phyloP scores from a whole-genome alignment of 192 early-diverging fungal genomes.

The Gryganskiella cystojenkinii region DNA sequence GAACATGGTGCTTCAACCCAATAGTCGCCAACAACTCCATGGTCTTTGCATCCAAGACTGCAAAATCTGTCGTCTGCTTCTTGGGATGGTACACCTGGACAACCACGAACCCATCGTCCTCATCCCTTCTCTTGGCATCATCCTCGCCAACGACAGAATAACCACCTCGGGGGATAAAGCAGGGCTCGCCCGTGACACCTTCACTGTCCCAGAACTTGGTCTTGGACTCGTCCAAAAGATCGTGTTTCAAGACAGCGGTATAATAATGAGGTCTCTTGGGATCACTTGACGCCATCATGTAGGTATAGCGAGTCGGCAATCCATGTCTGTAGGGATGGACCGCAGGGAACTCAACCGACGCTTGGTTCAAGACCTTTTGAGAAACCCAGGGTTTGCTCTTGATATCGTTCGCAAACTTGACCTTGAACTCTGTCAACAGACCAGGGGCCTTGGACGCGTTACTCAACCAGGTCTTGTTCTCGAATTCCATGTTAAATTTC shows the following conservation, averaged over 20 bases:
- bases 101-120: conserved; percentile 47
- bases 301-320: conserved; percentile 35
- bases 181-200: conserved; percentile 47
- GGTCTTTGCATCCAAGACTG: conserved; percentile 36
- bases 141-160: conserved; percentile 26
- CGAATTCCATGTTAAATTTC: conserved; percentile 51
- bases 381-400: conserved; percentile 5
- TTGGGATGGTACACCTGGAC: conserved; percentile 46
- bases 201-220: conserved; percentile 51
- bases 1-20: conserved; percentile 47
- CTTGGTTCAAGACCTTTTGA: conserved; percentile 31
- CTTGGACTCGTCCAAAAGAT: conserved; percentile 16
- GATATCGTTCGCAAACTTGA: conserved; percentile 7
- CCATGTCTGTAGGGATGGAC: conserved; percentile 51
- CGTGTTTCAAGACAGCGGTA: conserved; percentile 49
- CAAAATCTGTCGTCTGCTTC: conserved; percentile 45
- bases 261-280: conserved; percentile 48
- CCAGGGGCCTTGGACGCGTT: conserved; percentile 51
- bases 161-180: conserved; percentile 42
- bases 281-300: conserved; percentile 53
- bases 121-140: background rate
- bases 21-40: conserved; percentile 48
- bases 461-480: conserved; percentile 49
- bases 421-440: conserved; percentile 33
- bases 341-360: conserved; percentile 46